A percentile compares a stretch with the other conserved stretches of the same genome.
phyloP scores from a whole-genome alignment of 2,329 filamentous ascomycete species.

The Aspergillus floridensis region DNA sequence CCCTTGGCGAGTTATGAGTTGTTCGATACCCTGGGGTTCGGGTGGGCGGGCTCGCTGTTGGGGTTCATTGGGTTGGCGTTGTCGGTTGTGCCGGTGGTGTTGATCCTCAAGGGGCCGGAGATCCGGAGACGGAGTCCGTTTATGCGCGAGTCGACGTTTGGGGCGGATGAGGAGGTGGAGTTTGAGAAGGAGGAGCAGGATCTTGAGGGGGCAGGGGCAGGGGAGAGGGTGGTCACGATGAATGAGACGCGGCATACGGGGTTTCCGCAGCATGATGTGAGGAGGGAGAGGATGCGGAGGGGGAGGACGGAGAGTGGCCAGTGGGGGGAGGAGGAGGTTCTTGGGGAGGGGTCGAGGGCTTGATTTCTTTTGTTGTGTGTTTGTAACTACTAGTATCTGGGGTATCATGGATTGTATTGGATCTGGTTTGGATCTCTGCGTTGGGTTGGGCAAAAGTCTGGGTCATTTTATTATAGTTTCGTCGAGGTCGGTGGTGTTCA shows the following conservation, averaged over 20 bases:
- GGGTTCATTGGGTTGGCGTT: constrained; percentile 44
- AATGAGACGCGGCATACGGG: background rate
- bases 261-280: background rate
- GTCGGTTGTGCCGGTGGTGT: constrained; percentile 40
- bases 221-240: background rate
- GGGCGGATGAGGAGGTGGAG: constrained; percentile 10
- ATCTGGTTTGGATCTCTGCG: too few relatives aligned
- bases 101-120: constrained; percentile 42
- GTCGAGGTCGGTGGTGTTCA: too few relatives aligned
- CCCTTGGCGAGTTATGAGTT: constrained; percentile 44
- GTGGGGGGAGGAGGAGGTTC: background rate
- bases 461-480: too few relatives aligned
- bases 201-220: background rate
- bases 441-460: too few relatives aligned
- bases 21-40: constrained; percentile 42
- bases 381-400: too few relatives aligned
- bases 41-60: constrained; percentile 45
- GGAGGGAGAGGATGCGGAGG: background rate
- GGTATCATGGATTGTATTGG: too few relatives aligned
- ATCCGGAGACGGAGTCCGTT: constrained; percentile 36
- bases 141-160: constrained; percentile 29
- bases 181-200: background rate
- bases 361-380: background rate
- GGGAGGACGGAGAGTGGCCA: background rate
- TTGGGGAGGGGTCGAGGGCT: background rate